Evolutionary conservation across 495 filamentous ascomycete genomes (phyloP), one percentile per base, ranked within the genome.

Genomic region (Penicillium flavigenum): DNA sequence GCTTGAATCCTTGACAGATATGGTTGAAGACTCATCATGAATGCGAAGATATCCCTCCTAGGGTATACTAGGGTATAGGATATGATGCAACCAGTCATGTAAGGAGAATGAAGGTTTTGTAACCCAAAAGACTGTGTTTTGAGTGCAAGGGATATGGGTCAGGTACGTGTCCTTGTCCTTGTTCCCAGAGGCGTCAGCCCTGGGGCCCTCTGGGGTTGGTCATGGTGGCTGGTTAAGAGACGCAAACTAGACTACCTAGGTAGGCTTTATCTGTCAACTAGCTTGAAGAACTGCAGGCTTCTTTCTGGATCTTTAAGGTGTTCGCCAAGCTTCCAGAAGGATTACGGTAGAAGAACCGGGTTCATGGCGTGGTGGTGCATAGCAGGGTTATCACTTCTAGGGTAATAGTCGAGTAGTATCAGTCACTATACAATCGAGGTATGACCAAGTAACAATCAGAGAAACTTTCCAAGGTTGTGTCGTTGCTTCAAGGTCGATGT

Each of bases 61-160:
- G 32, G 45, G 31, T 20, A 27, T 34, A 6, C 36, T 52, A 38
- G 32, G 45, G 31, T 20, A 27, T 34, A 6, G 22, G 26, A 34
- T 38, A 55, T 64, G 64, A 67, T 61, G 63, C 60, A 59, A 63
- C 55, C 50, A 39, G n/a, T 29, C 17, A 58, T 57, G 58, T 56
- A 68, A 65, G 65, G 63, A 51, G 58, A 60, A 42, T 31, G 3
- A 19, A 16, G 36, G 34, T n/a, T 51, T 45, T 43, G 39, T 57
- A 61, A 58, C 54, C 3, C 43, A 22, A 38, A 29, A 58, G 36
- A 39, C 20, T 20, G 31, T 24, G 42, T 62, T 61, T 54, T 45
- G 51, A 32, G 52, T 41, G 65, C 63, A 68, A 68, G 65, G 65
- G 65, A 63, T 48, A 48, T 68, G 63, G 65, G 31, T 61, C 65